Evolutionary conservation across 805 yeast species (phyloP).

Genomic region (Millerago galiae): DNA sequence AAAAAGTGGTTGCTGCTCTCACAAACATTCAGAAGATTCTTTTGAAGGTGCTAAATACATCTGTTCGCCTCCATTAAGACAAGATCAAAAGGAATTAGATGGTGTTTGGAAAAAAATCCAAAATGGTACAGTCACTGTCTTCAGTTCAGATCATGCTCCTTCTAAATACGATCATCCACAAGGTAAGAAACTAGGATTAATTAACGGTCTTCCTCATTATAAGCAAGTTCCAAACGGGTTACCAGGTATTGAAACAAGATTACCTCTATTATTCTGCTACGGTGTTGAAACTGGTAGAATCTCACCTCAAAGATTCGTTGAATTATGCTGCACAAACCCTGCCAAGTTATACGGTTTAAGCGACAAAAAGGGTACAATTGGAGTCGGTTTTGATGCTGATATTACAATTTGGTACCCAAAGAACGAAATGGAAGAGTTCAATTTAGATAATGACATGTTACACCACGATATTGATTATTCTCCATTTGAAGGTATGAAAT

Average conservation of each 20-base stretch:
- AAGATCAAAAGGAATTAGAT: conserved; percentile 30
- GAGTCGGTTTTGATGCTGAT: conserved; percentile 44
- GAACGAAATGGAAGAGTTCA: conserved; percentile 23
- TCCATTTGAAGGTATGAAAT: conserved; percentile 33
- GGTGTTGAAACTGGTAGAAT: conserved; percentile 38
- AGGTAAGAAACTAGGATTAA: conserved; percentile 38
- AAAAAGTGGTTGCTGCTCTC: conserved; percentile 23
- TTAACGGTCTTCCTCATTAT: conserved; percentile 35
- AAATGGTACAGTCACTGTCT: conserved; percentile 42
- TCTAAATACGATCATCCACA: conserved; percentile 33
- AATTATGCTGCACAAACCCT: conserved; percentile 38
- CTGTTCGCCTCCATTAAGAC: conserved; percentile 45
- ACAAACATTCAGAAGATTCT: conserved; percentile 24
- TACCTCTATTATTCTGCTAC: conserved; percentile 36
- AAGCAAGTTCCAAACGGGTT: conserved; percentile 42
- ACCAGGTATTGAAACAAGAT: conserved; percentile 43
- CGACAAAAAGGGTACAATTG: conserved; percentile 35
- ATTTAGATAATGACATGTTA: conserved; percentile 25
- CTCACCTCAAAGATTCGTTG: conserved; percentile 37
- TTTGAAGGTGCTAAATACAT: conserved; percentile 44
- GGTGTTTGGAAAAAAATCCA: conserved; percentile 40
- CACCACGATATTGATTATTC: conserved; percentile 34
- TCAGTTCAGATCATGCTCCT: conserved; percentile 43
- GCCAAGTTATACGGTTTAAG: conserved; percentile 40
- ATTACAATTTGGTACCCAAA: conserved; percentile 42